Evolutionary conservation across 2,329 filamentous ascomycete species (phyloP), one percentile per base, ranked within the genome.

Genomic region (Septoria linicola): DNA sequence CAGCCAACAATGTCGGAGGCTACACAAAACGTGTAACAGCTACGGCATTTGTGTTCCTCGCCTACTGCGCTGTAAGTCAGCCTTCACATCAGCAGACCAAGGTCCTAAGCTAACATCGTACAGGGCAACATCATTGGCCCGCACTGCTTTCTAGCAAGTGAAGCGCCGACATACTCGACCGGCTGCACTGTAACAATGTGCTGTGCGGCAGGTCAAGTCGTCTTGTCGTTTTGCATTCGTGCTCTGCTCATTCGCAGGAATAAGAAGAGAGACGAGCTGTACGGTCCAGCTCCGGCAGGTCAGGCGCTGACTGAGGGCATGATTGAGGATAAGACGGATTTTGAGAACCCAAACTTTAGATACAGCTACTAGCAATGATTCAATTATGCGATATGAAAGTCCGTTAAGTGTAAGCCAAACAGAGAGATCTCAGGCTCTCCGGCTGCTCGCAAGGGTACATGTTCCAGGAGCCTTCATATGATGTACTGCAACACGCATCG

Each of bases 131-230:
- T 77, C 45, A 72, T 75, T 45, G 73, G 73, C 1, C 73, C 72
- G 2, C 73, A 76, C 39, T 74, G 75, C 0, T 78, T 78, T 57
- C 53, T 77, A 2, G 68, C 67, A 0, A 44, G 59, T 0, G 76
- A 79, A 55, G 67, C 74, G 0, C 77, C 77, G 0, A 60, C 71
- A 0, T 82, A 81, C 23, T 65, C 68, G 23, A 80, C 78, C 0
- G 80, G 79, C 1, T 79, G 75, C 44, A 79, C 74, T 49, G 65
- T 79, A 6, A 75, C 77, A 13, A 61, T 81, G 2, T 72, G 70
- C 16, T 79, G 76, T 56, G 66, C 74, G 5, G 70, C 67, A 14
- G 66, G 65, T 7, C 74, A 76, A 54, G 62, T 76, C n/a, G 63
- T 63, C 13, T 55, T 73, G 13, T 68, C 69, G n/a, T 41, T 71